Evolutionary conservation across 192 early-diverging fungal species (phyloP).

Genomic region (Backusella psychrophila): DNA sequence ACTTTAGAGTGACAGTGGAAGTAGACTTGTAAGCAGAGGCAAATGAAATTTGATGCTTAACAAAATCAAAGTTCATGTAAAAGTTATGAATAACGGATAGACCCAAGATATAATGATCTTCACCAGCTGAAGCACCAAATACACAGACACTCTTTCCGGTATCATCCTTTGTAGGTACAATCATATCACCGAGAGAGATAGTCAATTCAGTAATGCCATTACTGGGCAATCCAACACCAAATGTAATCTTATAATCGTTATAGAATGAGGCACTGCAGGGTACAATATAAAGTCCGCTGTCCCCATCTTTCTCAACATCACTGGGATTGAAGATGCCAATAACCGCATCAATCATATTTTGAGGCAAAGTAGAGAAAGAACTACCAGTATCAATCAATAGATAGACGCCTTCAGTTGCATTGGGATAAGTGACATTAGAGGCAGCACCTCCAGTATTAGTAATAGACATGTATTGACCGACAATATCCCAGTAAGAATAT

Average conservation of each 20-base stretch:
- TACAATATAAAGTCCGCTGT: neutral
- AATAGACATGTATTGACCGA: neutral
- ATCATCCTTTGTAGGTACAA: neutral
- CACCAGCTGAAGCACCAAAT: neutral
- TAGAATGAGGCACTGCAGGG: neutral
- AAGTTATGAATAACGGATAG: neutral
- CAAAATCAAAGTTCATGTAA: neutral
- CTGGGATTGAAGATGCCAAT: neutral
- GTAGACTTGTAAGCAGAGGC: neutral
- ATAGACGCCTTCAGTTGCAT: neutral
- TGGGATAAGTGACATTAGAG: neutral
- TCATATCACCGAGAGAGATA: neutral
- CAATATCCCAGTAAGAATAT: neutral
- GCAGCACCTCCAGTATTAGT: neutral
- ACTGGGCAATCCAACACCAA: neutral
- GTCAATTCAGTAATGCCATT: neutral
- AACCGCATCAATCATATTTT: neutral
- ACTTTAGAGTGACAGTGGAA: neutral
- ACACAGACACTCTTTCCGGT: neutral
- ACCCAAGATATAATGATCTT: neutral
- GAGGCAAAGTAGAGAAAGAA: neutral
- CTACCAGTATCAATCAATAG: neutral
- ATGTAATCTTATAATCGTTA: neutral
- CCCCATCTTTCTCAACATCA: neutral
- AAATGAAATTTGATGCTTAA: neutral